Conservation (phyloP, 2,329 filamentous ascomycete genomes). For the Zymoseptoria tritici region DNA sequence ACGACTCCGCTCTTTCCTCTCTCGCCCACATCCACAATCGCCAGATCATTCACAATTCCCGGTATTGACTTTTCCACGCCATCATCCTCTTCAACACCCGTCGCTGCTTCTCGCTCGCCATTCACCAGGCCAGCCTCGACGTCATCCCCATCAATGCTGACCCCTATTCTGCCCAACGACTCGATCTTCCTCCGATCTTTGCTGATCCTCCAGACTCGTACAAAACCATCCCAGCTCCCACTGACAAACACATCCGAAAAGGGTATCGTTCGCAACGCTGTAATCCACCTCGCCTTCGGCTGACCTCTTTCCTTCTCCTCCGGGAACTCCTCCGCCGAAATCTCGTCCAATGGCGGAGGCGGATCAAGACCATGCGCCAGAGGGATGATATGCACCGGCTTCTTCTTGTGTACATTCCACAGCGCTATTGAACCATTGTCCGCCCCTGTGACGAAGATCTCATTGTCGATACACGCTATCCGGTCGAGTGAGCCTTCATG, state of each 20-base stretch:
- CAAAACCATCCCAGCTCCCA: constrained; percentile 87
- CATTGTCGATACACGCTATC: constrained; percentile 80
- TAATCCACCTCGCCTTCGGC: constrained; percentile 70
- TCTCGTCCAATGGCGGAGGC: constrained; percentile 57
- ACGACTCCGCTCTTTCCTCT: constrained; percentile 66
- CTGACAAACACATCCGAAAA: constrained; percentile 86
- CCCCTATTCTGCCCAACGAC: constrained; percentile 53
- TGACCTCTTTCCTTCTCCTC: constrained; percentile 46
- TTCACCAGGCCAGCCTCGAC: neutral
- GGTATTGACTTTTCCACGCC: constrained; percentile 37
- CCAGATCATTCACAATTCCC: constrained; percentile 82
- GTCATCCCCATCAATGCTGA: constrained; percentile 2
- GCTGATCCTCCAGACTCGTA: constrained; percentile 77
- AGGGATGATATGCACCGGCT: constrained; percentile 72
- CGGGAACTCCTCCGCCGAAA: constrained; percentile 64
- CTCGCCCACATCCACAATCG: constrained; percentile 77
- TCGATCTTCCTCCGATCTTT: constrained; percentile 77
- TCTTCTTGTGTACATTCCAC: constrained; percentile 92
- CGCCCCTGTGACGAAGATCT: constrained; percentile 84
- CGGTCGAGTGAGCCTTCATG: constrained; percentile 84
- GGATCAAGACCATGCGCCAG: constrained; percentile 81
- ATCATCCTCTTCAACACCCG: neutral
- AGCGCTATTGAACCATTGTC: constrained; percentile 83
- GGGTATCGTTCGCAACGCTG: constrained; percentile 75
- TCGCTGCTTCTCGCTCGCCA: neutral